Conservation (phyloP, 164 flowering plant species). For the Nymphaea colorata region DNA sequence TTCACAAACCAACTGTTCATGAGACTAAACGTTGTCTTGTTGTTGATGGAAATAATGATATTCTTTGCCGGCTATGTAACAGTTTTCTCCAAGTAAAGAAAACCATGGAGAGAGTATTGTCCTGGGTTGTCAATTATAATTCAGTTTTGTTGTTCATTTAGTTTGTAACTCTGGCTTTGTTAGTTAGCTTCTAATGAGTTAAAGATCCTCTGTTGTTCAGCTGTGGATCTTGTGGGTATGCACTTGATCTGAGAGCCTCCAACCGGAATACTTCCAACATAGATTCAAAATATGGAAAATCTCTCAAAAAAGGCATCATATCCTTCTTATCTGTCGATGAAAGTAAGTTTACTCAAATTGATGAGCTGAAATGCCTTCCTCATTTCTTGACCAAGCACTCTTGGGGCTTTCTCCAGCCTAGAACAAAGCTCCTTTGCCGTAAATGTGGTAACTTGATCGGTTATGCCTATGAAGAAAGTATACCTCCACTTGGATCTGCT, state of each 20-base stretch:
- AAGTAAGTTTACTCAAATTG: slow-evolving; percentile 73
- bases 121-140: background rate
- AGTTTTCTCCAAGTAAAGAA: background rate
- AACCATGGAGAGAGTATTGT: too few relatives aligned
- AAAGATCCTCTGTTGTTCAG: slow-evolving; percentile 32
- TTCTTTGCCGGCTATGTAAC: background rate
- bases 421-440: slow-evolving; percentile 75
- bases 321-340: slow-evolving; percentile 71
- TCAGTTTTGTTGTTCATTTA: background rate
- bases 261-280: slow-evolving; percentile 63
- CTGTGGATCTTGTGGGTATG: slow-evolving; percentile 89
- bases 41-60: background rate
- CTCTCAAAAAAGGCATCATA: slow-evolving; percentile 65
- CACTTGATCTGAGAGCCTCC: slow-evolving; percentile 67
- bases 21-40: background rate
- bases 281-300: slow-evolving; percentile 78
- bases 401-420: slow-evolving; percentile 56
- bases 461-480: slow-evolving; percentile 35
- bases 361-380: slow-evolving; percentile 58
- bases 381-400: slow-evolving; percentile 42
- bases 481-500: slow-evolving; percentile 21
- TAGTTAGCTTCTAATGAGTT: background rate
- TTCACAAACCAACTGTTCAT: background rate
- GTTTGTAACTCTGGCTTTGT: background rate
- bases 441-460: slow-evolving; percentile 80